Evolutionary conservation across 345 rosid genomes (phyloP).

Genomic region (Aquilaria sinensis): DNA sequence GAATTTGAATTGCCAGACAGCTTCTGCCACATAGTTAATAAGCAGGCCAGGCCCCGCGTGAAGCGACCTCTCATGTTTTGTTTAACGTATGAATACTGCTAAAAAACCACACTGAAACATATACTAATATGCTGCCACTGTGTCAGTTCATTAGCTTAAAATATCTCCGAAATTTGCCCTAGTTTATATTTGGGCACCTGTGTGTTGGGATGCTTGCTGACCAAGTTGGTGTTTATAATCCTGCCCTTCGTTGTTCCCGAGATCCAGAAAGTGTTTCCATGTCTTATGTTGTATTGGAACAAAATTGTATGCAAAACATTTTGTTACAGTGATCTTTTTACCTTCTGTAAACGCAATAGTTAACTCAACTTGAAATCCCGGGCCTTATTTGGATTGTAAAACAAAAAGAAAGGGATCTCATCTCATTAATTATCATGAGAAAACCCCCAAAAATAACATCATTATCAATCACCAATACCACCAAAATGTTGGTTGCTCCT

Average conservation of each 20-base stretch:
- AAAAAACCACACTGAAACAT: too few relatives aligned
- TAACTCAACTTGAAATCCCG: background rate
- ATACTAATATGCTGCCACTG: background rate
- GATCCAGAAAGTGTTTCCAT: too few relatives aligned
- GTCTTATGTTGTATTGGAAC: too few relatives aligned
- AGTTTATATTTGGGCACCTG: background rate
- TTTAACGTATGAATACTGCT: background rate
- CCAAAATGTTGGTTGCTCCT: slow-evolving; percentile 18
- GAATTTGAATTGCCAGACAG: slow-evolving; percentile 20
- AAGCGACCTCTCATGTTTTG: slow-evolving; percentile 5
- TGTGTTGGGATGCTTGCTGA: too few relatives aligned
- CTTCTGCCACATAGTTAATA: slow-evolving; percentile 2
- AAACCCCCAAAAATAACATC: slow-evolving; percentile 1
- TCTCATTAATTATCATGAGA: background rate
- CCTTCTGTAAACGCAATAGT: background rate
- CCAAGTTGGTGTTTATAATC: too few relatives aligned
- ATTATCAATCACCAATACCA: slow-evolving; percentile 16
- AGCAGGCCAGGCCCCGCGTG: slow-evolving; percentile 17
- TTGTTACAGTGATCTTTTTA: background rate
- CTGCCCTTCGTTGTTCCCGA: too few relatives aligned
- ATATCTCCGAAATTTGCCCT: background rate
- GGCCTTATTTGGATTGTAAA: background rate
- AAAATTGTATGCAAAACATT: too few relatives aligned
- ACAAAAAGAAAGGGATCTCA: background rate
- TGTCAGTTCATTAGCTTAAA: background rate